Conservation (phyloP, 805 yeast species). For the Saturnispora saitoi region DNA sequence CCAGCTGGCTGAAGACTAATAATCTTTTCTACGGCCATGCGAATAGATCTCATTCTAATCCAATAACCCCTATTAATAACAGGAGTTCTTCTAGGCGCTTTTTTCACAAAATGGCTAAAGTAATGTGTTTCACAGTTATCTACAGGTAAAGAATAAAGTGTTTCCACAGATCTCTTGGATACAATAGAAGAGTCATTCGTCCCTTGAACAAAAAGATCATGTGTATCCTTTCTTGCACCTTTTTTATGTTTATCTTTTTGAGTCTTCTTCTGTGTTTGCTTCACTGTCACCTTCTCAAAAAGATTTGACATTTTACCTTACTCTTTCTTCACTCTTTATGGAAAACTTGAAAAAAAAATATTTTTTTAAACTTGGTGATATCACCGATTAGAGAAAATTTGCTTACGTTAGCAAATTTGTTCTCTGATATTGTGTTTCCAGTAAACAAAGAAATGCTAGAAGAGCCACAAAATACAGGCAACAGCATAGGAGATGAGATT, state of each 20-base stretch:
- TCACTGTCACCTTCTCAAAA: conserved; percentile 8
- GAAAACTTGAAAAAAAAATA: neutral
- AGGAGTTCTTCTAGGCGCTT: conserved; percentile 63
- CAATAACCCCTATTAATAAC: conserved; percentile 79
- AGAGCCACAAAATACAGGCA: neutral
- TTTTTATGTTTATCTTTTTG: conserved; percentile 30
- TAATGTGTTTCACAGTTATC: conserved; percentile 26
- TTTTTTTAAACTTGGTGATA: neutral
- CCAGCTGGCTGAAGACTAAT: conserved; percentile 21
- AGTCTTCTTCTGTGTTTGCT: conserved; percentile 14
- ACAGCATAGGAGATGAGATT: neutral
- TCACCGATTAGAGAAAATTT: neutral
- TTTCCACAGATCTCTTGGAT: conserved; percentile 73
- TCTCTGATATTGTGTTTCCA: neutral
- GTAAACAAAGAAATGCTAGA: neutral
- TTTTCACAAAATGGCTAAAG: conserved; percentile 60
- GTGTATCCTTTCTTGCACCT: conserved; percentile 36
- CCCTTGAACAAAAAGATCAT: conserved; percentile 69
- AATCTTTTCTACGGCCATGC: conserved; percentile 42
- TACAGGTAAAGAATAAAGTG: conserved; percentile 36
- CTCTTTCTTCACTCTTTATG: neutral
- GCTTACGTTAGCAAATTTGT: neutral
- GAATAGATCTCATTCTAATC: conserved; percentile 67
- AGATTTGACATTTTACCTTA: neutral
- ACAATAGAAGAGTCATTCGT: conserved; percentile 80